Evolutionary conservation across 176 grass and related monocot genomes (phyloP), one percentile per base, ranked within the genome.

Genomic region (Pontederia paniculata): DNA sequence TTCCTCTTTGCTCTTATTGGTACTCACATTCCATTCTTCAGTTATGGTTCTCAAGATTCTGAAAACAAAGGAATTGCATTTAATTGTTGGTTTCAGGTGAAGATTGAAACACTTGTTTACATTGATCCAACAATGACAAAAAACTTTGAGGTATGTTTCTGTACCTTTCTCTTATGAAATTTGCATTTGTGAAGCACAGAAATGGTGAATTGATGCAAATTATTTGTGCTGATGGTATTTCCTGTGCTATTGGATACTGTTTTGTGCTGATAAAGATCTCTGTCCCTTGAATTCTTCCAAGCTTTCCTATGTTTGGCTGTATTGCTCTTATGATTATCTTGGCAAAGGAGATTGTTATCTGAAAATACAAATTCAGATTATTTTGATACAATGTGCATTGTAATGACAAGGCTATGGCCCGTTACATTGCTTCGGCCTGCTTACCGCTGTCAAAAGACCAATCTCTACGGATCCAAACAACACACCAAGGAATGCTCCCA

Each of bases 401-500:
- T 37, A n/a, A n/a, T n/a, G n/a, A n/a, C n/a, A 37, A 37, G 28
- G 28, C 28, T 37, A 37, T 37, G 28, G 7, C 28, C 7, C 7
- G 5, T 37, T 37, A 3, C 7, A 37, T 37, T 6, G 7, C 28
- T 0, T 50, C 10, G 8, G 50, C 12, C 3, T 73, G 73, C 66
- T 64, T 76, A 97, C 93, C 12, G 93, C 86, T 21, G 81, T 71
- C 44, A 68, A 74, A 42, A 97, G 93, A 2, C 93, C 93, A 9
- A 97, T 91, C 52, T 97, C 86, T 43, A 97, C 83, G 0, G 93
- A 97, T 23, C 86, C 80, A 63, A 97, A 97, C 44, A 97, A 76
- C 23, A 97, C 86, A 17, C 93, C 93, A 42, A 80, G 6, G 42
- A 98, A 97, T 8, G 93, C 83, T 52, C 93, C 83, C 6, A 84